phyloP scores from a whole-genome alignment of 2,329 filamentous ascomycete genomes.

The Aspergillus sp. region DNA sequence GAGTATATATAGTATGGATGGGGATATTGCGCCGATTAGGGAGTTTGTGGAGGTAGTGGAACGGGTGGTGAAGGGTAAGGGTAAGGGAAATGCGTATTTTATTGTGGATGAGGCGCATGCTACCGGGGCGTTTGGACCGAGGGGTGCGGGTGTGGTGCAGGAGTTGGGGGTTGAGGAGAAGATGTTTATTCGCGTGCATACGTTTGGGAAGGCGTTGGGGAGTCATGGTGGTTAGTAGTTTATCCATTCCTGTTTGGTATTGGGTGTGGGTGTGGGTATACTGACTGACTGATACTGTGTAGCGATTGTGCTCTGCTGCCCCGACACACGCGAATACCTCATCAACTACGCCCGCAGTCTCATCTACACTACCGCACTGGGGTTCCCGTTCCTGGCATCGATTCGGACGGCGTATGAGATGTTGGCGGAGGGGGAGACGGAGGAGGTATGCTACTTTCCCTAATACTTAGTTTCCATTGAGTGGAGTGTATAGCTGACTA shows the following conservation, averaged over 20 bases:
- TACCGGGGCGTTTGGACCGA: conserved; percentile 53
- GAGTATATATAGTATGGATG: conserved; percentile 81
- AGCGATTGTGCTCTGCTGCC: conserved; percentile 66
- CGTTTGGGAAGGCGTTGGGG: conserved; percentile 57
- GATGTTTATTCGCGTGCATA: conserved; percentile 55
- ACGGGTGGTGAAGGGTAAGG: conserved; percentile 51
- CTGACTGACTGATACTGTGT: neutral
- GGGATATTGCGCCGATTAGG: conserved; percentile 66
- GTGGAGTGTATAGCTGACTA: conserved; percentile 11
- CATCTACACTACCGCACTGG: conserved; percentile 73
- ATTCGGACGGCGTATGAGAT: conserved; percentile 62
- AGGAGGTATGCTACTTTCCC: conserved; percentile 37
- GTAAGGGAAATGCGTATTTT: conserved; percentile 43
- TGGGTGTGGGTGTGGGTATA: too few species aligned
- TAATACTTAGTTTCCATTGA: too few species aligned
- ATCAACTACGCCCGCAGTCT: conserved; percentile 75
- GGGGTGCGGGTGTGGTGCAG: conserved; percentile 54
- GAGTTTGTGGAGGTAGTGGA: conserved; percentile 63
- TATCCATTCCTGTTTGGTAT: neutral
- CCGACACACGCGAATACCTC: conserved; percentile 62
- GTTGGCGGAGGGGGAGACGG: conserved; percentile 54
- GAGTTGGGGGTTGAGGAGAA: conserved; percentile 53
- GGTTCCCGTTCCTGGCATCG: conserved; percentile 61
- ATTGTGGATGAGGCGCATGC: conserved; percentile 61
- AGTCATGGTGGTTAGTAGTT: conserved; percentile 65